Evolutionary conservation across 805 yeast genomes (phyloP), one percentile per base, ranked within the genome.

Genomic region (Candida maltosa): DNA sequence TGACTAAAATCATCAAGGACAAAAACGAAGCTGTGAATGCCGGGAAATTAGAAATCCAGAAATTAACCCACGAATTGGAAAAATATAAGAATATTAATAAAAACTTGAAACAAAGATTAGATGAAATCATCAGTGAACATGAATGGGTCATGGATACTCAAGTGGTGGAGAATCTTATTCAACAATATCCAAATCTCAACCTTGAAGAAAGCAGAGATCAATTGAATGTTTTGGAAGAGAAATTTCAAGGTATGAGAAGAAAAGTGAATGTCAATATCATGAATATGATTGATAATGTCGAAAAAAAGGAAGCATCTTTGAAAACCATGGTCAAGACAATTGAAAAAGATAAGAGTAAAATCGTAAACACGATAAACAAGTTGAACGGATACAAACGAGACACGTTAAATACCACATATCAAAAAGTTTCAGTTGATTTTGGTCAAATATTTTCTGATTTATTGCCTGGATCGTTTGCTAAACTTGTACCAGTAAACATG

Each of bases 261-360:
- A 86, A 81, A 44, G 95, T 89, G 12, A 87, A 88, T 48, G 72
- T 83, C 2, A 84, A 88, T 51, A 87, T 87, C 42, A 85, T 85
- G 95, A 80, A 80, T 49, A 85, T 84, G 84, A 86, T 87, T 43
- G 96, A 88, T 50, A 87, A 80, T 46, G 94, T 87, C 18, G 96
- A 88, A 54, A 87, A 83, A 69, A 87, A 87, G 53, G 97, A 88
- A 52, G 56, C 70, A 6, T 70, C 89, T 4, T 69, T 91, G 50
- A 81, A 76, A 46, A 72, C 76, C 6, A 88, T 87, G 89, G 83
- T 91, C 44, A 75, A 71, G 42, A 87, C 95, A 4, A 87, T 89
- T 46, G 94, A 85, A 48, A 84, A 79, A 58, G 97, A 91, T 59
- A 88, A 88, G 60, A 61, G 78, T 8, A 91, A 91, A 65, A 89